Evolutionary conservation across 2,329 filamentous ascomycete genomes (phyloP).

Genomic region (Botryosphaeria dothidea): DNA sequence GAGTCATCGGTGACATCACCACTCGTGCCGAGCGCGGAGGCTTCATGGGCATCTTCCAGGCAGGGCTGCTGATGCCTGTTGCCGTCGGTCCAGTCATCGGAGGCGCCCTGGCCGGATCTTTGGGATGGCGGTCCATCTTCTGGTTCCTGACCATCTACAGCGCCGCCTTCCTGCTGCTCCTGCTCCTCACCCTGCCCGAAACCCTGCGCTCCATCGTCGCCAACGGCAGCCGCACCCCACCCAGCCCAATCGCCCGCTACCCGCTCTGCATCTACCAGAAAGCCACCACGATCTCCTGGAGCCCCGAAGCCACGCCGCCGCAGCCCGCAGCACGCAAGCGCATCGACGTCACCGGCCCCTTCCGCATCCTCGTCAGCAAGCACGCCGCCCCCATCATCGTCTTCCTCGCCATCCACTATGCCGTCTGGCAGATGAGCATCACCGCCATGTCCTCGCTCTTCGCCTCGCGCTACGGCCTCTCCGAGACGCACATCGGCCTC

Average conservation of each 20-base stretch:
- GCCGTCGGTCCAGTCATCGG: conserved; percentile 54
- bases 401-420: conserved; percentile 54
- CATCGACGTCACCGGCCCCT: conserved; percentile 5
- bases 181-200: conserved; percentile 41
- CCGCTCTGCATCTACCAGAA: neutral
- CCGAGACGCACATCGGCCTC: conserved; percentile 49
- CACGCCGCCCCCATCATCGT: conserved; percentile 48
- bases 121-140: conserved; percentile 56
- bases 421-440: conserved; percentile 59
- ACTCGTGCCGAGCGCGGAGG: conserved; percentile 43
- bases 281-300: neutral
- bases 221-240: neutral
- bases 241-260: neutral
- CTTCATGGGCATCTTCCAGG: conserved; percentile 27
- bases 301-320: neutral
- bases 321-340: neutral
- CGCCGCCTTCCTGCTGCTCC: conserved; percentile 34
- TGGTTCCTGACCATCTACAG: conserved; percentile 55
- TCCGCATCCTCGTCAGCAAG: conserved; percentile 21
- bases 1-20: conserved; percentile 47
- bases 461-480: conserved; percentile 43
- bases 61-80: conserved; percentile 38
- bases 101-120: conserved; percentile 46
- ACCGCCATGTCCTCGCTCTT: conserved; percentile 55
- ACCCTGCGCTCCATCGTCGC: conserved; percentile 33